These are phyloP conservation scores for Colletotrichum tropicicola DNA, from an alignment of 2,329 filamentous ascomycete species.

Conservation along the genomic window DNA sequence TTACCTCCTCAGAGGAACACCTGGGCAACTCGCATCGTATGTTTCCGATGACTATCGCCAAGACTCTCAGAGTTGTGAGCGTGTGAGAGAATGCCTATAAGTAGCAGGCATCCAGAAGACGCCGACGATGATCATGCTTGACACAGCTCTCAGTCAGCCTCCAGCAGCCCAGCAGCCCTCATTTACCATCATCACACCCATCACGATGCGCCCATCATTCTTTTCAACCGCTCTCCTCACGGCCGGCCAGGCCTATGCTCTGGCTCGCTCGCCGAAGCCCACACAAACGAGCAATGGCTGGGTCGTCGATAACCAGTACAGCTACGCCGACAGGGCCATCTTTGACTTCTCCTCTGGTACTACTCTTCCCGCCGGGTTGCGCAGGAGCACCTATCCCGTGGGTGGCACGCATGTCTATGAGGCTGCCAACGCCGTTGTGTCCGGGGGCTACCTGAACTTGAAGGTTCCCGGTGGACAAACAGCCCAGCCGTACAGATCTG, in stretches of 20 bases:
- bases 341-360: conserved; percentile 34
- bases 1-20: too few relatives aligned
- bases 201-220: conserved; percentile 1
- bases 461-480: conserved; percentile 38
- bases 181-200: background rate
- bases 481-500: conserved; percentile 34
- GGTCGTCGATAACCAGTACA: conserved; percentile 30
- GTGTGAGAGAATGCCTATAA: too few relatives aligned
- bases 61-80: too few relatives aligned
- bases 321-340: conserved; percentile 35
- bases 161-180: background rate
- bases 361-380: conserved; percentile 34
- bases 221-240: background rate
- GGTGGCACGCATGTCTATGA: conserved; percentile 23
- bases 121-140: too few relatives aligned
- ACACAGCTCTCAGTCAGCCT: background rate
- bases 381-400: conserved; percentile 33
- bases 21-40: too few relatives aligned
- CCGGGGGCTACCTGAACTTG: conserved; percentile 39
- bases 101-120: too few relatives aligned
- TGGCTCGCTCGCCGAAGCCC: conserved; percentile 11
- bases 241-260: background rate
- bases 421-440: conserved; percentile 32
- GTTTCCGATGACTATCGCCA: too few relatives aligned
- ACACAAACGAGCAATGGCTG: conserved; percentile 30